Evolutionary conservation across 2,329 filamentous ascomycete genomes (phyloP), one percentile per base, ranked within the genome.

Genomic region (Xylaria sp.): DNA sequence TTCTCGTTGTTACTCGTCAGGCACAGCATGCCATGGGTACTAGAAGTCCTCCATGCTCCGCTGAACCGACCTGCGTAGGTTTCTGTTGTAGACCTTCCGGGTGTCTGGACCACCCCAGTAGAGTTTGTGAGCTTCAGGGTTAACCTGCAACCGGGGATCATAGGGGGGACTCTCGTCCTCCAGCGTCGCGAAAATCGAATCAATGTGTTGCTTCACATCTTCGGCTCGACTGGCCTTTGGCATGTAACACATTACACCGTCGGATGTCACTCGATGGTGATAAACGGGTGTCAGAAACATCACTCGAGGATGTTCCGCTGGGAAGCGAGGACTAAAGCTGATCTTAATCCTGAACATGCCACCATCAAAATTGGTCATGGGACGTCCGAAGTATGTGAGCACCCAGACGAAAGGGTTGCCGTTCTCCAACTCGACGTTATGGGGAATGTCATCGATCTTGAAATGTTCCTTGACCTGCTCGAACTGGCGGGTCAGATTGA

Each of bases 291-390:
- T 93, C 68, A 92, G 84, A 64, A 97, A 87, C 63, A 82, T 86
- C 58, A 92, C 88, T 39, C 93, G 86, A 23, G 93, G 94, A 68
- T 96, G 91, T 67, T 95, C 90, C 47, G 90, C 85, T 0, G 94
- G 94, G 69, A 97, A 97, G 4, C 85, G 83, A 4, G 91, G 87
- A 68, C 91, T 96, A 68, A 97, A 87, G 68, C 80, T 80, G 58
- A 97, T 80, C 68, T 82, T 88, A 72, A 97, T 88, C 62, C 84
- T 85, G 77, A 97, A 93, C 62, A 97, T 83, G 1, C 93, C 92
- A 13, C 92, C 93, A 67, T 97, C 93, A 1, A 97, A 83, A 66
- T 96, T 92, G 4, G 92, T 96, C 88, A 94, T 95, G 0, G 92
- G 91, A 57, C 88, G 84, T 30, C 94, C 94, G 71, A 97, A 95